Evolutionary conservation across 768 basidiomycete species (phyloP), one percentile per base, ranked within the genome.

Genomic region (Leccinum subtestaceum): DNA sequence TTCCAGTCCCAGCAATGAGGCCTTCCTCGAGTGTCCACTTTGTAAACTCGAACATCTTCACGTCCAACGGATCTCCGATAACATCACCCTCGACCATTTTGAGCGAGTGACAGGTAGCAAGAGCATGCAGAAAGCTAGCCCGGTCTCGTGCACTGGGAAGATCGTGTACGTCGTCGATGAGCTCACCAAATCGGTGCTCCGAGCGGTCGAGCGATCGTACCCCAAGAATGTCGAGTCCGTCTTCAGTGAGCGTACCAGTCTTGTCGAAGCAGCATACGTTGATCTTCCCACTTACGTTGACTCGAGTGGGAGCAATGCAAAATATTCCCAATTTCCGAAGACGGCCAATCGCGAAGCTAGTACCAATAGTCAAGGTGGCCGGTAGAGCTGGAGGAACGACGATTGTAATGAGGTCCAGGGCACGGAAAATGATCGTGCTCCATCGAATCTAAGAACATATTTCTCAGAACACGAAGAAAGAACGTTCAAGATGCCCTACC

Each of bases 231-330:
- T 99, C 97, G 52, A 99, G 80, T 0, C 96, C 97, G 63, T 99
- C 97, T 74, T 99, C 97, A 1, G 97, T 99, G 23, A 99, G 80
- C 9, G 97, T 99, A 8, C 97, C 97, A 1, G 97, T 99, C 76
- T 99, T 99, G 79, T 99, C 97, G 67, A 99, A 99, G 70, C 95
- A 98, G 66, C 94, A 94, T 10, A 98, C 89, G 63, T 98, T 98
- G 75, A 98, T 80, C 76, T 97, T 95, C 10, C 97, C 97, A 1
- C 87, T 93, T 49, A 99, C 84, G 67, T 99, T 99, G 66, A 99
- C 91, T 50, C 97, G 80, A 64, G 88, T 95, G 0, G 97, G 97
- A 1, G 97, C 94, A 60, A 98, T 98, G 72, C 97, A 99, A 77
- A 90, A 98, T 56, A 99, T 91, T 12, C 90, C 92, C 27, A 80